phyloP scores from a whole-genome alignment of 495 filamentous ascomycete genomes.

The Xylaria grammica region DNA sequence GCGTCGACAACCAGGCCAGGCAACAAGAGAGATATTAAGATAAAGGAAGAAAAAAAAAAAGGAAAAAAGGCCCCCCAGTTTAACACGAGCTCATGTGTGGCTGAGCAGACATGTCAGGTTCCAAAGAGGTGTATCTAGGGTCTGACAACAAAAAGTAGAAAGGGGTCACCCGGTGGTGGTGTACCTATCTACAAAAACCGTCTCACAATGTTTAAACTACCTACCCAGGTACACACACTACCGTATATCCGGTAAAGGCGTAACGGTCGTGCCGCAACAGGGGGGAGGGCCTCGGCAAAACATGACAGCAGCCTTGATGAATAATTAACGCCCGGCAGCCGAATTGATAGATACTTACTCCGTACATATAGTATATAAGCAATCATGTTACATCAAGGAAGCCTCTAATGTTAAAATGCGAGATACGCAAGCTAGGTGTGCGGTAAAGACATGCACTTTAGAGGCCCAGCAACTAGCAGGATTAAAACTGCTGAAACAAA shows the following conservation, averaged over 20 bases:
- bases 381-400: not conserved
- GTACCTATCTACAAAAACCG: too few relatives aligned
- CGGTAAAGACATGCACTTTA: not conserved
- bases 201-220: too few relatives aligned
- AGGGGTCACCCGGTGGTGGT: too few relatives aligned
- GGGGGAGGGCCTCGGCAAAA: constrained; percentile 5
- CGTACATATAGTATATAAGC: not conserved
- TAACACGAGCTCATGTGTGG: constrained; percentile 7
- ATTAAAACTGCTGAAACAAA: constrained; percentile 12
- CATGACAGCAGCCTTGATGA: not conserved
- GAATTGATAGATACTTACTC: too few relatives aligned
- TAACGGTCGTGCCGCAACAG: constrained; percentile 14
- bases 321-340: not conserved
- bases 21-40: too few relatives aligned
- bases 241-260: too few relatives aligned
- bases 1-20: too few relatives aligned
- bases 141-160: too few relatives aligned
- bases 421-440: too few relatives aligned
- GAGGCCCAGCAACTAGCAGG: constrained; percentile 6
- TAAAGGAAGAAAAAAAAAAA: not conserved
- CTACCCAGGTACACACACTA: too few relatives aligned
- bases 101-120: constrained; percentile 1
- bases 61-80: not conserved
- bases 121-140: too few relatives aligned
- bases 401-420: not conserved